Evolutionary conservation across 208 protist genomes (phyloP), one percentile per base, ranked within the genome.

Genomic region (Acanthamoeba royreba): DNA sequence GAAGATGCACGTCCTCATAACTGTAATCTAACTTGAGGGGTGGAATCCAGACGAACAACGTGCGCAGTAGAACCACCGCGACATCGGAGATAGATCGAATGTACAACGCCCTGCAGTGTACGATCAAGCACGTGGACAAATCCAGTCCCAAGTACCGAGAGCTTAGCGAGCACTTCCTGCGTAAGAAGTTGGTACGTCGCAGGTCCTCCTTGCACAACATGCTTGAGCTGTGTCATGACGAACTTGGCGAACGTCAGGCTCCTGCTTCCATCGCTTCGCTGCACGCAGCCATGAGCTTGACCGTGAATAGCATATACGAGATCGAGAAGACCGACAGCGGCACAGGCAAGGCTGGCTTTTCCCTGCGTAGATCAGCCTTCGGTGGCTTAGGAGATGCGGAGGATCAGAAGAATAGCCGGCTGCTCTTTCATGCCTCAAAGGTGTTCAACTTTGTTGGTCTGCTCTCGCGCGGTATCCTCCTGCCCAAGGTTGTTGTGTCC

Each of bases 401-500:
- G 52, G 31, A 13, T 33, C n/a, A 35, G 8, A 28, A 77, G 40
- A 38, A 52, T 49, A 15, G 8, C 5, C 55, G n/a, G 52, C 49
- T 93, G 43, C 89, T 95, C 33, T 94, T 83, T 33, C 94, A 95
- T 45, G 94, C 52, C 38, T 92, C 94, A 19, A 61, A 40, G 31
- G 91, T 63, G 5, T 52, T 45, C n/a, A 96, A 94, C 90, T 47
- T 72, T 1, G 61, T 95, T 13, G 89, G 92, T 22, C 90, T 96
- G 28, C 92, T 96, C 3, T 92, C 66, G 15, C 31, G 94, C 4
- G 95, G 95, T 22, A 92, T 96, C 35, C 94, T 93, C 28, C 40
- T 96, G 22, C 95, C 95, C 40, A 43, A 93, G 22, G 61, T 81
- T 46, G 43, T 93, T 17, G 88, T 93, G 2, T 85, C 88, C 47